Conservation (phyloP, 768 basidiomycete genomes). For the Hygrocybe punicea region DNA sequence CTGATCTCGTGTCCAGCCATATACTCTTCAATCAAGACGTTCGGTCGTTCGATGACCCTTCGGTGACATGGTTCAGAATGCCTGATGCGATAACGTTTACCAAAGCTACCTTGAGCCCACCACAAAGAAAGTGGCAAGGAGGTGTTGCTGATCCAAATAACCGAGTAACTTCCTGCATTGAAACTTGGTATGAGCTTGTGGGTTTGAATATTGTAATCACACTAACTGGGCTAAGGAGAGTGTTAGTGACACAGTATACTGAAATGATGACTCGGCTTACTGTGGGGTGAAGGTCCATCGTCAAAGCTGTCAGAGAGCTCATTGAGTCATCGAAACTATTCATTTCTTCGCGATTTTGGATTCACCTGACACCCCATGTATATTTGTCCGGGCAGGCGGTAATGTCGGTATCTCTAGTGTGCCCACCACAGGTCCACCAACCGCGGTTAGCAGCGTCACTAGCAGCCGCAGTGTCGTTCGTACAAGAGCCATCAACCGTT, state of each 20-base stretch:
- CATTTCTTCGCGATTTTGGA: conserved; percentile 1
- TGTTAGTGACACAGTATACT: conserved; percentile 7
- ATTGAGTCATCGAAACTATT: neutral
- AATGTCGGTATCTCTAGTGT: conserved; percentile 59
- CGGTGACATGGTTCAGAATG: conserved; percentile 45
- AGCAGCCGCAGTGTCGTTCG: conserved; percentile 52
- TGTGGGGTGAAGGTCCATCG: conserved; percentile 84
- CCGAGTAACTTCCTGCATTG: conserved; percentile 58
- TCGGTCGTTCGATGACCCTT: conserved; percentile 73
- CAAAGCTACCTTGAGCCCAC: conserved; percentile 38
- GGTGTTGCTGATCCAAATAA: conserved; percentile 59
- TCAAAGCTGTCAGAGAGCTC: conserved; percentile 53
- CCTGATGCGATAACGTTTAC: neutral
- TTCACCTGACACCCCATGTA: conserved; percentile 71
- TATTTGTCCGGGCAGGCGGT: conserved; percentile 61
- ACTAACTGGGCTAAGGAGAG: conserved; percentile 48
- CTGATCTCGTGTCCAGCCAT: conserved; percentile 77
- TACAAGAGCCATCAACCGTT: conserved; percentile 69
- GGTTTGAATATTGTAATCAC: neutral
- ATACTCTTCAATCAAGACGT: conserved; percentile 74
- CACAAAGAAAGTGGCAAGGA: conserved; percentile 88
- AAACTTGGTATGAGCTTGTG: conserved; percentile 8
- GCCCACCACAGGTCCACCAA: conserved; percentile 90
- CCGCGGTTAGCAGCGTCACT: conserved; percentile 60
- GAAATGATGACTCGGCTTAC: conserved; percentile 41